phyloP scores from a whole-genome alignment of 2,329 filamentous ascomycete genomes.

The Zalaria sp. region DNA sequence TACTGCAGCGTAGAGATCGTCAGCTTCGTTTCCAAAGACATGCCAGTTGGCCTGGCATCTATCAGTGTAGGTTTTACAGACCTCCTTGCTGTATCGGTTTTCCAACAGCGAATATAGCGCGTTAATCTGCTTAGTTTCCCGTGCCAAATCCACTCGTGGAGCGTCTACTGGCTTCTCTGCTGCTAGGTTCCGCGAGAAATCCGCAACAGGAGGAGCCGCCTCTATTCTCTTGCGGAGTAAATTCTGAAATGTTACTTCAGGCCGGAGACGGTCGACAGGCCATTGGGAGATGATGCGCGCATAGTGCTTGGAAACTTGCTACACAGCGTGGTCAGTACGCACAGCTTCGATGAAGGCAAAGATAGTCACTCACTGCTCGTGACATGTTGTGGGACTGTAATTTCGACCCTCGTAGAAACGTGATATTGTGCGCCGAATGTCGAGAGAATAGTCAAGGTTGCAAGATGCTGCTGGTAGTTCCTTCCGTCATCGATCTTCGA shows the following conservation, averaged over 20 bases:
- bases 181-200: constrained; percentile 7
- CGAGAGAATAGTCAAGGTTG: too few species aligned
- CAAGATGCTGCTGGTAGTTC: too few species aligned
- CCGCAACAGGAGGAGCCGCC: constrained; percentile 10
- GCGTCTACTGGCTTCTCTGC: constrained; percentile 1
- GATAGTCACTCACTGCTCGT: not conserved
- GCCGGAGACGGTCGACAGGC: constrained; percentile 36
- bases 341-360: not conserved
- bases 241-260: constrained; percentile 30
- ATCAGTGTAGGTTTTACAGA: constrained; percentile 4
- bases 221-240: constrained; percentile 27
- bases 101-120: constrained; percentile 47
- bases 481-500: too few species aligned
- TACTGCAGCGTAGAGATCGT: constrained; percentile 19
- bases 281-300: constrained; percentile 33
- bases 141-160: constrained; percentile 5
- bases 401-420: not conserved
- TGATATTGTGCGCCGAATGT: too few species aligned
- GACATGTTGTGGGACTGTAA: constrained; percentile 1
- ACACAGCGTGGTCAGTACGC: not conserved
- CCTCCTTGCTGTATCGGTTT: constrained; percentile 37
- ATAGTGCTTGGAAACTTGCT: constrained; percentile 32
- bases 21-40: not conserved
- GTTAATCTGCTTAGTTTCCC: constrained; percentile 36
- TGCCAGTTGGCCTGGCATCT: too few species aligned